Evolutionary conservation across 768 basidiomycete genomes (phyloP), one percentile per base, ranked within the genome.

Genomic region (Suillus lakei): DNA sequence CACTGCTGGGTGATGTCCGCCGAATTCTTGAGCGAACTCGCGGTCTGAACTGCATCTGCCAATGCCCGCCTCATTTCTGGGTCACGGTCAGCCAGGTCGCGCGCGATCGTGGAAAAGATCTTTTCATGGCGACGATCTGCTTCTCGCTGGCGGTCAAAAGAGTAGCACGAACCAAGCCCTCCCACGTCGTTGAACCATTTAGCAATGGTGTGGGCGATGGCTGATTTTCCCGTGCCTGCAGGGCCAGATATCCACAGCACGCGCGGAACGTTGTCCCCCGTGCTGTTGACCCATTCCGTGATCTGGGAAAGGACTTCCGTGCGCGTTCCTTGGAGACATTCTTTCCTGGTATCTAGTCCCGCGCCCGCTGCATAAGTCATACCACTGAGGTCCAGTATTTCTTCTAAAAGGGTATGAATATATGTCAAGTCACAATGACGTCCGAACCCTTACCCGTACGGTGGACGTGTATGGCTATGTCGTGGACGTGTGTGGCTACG

Each of bases 151-250:
- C 23, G 46, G 23, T 48, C 64, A 26, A 70, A 66, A 41, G 61
- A 54, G 15, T 18, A 54, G 26, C 62, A 63, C 0, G 73, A 71
- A 10, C 59, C 69, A 15, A 72, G 64, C 2, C 70, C 41, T 4
- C 65, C 64, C 23, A 50, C 50, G 30, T 71, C n/a, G 9, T 41
- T 60, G 34, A 69, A 60, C 51, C 50, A 60, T 1, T 67, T 61
- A 2, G 67, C 69, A 5, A 62, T 62, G 6, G 61, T 62, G 36
- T 62, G 61, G 12, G 50, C 61, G n/a, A 62, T 62, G 23, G 66
- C 67, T 8, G 76, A 70, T 63, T 75, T 75, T 3, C 74, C 74
- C 16, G 55, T 63, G 23, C 73, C 74, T 2, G 75, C 73, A 61
- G 53, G 62, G 21, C 75, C 75, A 54, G 60, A 66, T 21, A 75